These are phyloP conservation scores for Aureobasidium leucospermi DNA, from an alignment of 2,329 filamentous ascomycete species.

Conservation along the genomic window DNA sequence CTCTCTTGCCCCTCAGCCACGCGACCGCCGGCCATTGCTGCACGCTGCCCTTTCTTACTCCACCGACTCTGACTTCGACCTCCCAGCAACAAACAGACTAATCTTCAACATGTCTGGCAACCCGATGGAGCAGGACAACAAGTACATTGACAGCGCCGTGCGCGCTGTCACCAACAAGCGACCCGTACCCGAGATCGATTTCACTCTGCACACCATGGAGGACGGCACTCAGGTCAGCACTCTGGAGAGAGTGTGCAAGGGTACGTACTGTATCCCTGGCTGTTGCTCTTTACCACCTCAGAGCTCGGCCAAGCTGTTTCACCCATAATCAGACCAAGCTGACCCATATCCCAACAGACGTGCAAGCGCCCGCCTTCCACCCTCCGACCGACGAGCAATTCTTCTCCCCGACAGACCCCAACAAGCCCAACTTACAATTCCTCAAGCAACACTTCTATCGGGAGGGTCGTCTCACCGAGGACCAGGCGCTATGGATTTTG, in stretches of 20 bases:
- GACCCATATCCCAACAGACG: conserved; percentile 53
- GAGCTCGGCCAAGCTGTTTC: neutral
- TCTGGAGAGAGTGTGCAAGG: conserved; percentile 94
- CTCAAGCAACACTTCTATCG: conserved; percentile 98
- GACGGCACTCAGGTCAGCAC: conserved; percentile 94
- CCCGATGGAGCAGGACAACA: conserved; percentile 29
- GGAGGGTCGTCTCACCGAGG: conserved; percentile 91
- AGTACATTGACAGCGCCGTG: conserved; percentile 72
- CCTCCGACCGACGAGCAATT: conserved; percentile 92
- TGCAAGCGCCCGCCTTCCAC: conserved; percentile 91
- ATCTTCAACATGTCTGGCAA: conserved; percentile 26
- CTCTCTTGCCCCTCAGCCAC: conserved; percentile 12
- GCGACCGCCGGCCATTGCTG: conserved; percentile 9
- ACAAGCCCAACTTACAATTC: conserved; percentile 87
- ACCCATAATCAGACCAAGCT: neutral
- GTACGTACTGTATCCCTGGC: conserved; percentile 39
- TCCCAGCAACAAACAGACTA: neutral
- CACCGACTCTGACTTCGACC: conserved; percentile 2
- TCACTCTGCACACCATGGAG: conserved; percentile 97
- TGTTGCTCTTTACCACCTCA: neutral
- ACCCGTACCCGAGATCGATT: conserved; percentile 95
- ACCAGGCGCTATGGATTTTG: conserved; percentile 95
- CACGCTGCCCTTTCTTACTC: neutral
- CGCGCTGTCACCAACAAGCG: conserved; percentile 92
- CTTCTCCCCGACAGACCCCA: conserved; percentile 75